These are phyloP conservation scores for Protomyces lactucae-debilis DNA, from an alignment of 1,139 yeast species.

Conservation along the genomic window DNA sequence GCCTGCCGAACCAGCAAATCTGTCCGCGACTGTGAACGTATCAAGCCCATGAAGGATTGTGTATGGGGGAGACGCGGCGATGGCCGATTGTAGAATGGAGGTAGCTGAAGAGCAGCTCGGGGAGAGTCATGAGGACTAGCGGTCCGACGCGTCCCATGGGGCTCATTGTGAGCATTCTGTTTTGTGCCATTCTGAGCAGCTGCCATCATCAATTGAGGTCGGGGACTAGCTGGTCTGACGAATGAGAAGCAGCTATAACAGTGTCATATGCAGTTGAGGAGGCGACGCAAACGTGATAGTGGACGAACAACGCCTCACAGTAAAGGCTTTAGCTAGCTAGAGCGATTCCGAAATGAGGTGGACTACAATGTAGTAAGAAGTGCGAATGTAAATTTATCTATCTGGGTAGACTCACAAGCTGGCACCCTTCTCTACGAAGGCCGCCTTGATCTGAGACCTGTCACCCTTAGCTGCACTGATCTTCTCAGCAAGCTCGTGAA, in stretches of 20 bases:
- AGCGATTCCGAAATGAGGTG: too few relatives aligned
- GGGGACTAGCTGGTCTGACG: too few relatives aligned
- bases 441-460: slow-evolving; percentile 40
- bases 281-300: too few relatives aligned
- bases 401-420: background rate
- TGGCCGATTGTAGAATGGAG: slow-evolving; percentile 22
- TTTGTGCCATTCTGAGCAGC: too few relatives aligned
- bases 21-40: slow-evolving; percentile 1
- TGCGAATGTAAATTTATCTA: background rate
- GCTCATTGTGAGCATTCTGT: too few relatives aligned
- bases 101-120: slow-evolving; percentile 1
- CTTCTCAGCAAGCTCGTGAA: slow-evolving; percentile 23
- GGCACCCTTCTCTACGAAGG: slow-evolving; percentile 19
- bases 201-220: too few relatives aligned
- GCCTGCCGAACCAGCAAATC: background rate
- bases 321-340: too few relatives aligned
- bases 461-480: slow-evolving; percentile 51
- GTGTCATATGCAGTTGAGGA: too few relatives aligned
- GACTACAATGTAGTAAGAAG: background rate
- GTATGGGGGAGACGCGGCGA: slow-evolving; percentile 16
- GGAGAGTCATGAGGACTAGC: background rate
- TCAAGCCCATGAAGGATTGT: slow-evolving; percentile 18
- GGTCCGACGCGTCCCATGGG: too few relatives aligned
- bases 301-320: too few relatives aligned
- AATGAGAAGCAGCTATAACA: too few relatives aligned